phyloP scores from a whole-genome alignment of 2,329 filamentous ascomycete species.

The Pseudofabraea citricarpa region DNA sequence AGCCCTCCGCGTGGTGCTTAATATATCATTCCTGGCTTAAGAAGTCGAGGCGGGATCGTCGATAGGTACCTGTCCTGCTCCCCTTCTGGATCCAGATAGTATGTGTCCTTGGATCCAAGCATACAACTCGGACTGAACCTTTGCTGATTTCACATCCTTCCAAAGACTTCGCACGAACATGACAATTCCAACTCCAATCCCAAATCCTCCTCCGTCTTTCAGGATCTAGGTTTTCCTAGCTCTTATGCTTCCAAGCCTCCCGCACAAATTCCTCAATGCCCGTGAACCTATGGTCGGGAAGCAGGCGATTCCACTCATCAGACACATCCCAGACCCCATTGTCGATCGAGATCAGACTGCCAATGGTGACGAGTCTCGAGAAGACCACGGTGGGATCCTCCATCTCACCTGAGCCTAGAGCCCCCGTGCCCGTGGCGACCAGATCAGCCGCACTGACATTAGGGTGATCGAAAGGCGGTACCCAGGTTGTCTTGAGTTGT shows the following conservation, averaged over 20 bases:
- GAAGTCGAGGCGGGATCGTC: too few species aligned
- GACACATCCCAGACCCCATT: constrained; percentile 20
- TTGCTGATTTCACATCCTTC: neutral
- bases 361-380: constrained; percentile 14
- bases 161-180: too few species aligned
- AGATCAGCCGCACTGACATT: constrained; percentile 14
- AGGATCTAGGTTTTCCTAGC: neutral
- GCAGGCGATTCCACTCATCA: constrained; percentile 30
- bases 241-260: neutral
- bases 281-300: constrained; percentile 31
- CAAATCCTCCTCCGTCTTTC: neutral
- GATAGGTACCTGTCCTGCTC: too few species aligned
- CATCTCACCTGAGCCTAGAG: neutral
- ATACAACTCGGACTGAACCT: neutral
- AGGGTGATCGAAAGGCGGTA: constrained; percentile 22
- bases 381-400: constrained; percentile 21
- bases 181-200: neutral
- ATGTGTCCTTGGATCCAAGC: neutral
- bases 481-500: constrained; percentile 20
- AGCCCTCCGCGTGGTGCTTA: too few species aligned
- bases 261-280: constrained; percentile 19
- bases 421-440: neutral
- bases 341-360: constrained; percentile 19
- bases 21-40: too few species aligned
- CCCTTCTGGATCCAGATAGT: too few species aligned